A percentile compares a stretch with the other conserved stretches of the same genome.
These are phyloP conservation scores for Mortierella sp. DNA, from an alignment of 371 early-diverging fungal genomes.

Conservation along the genomic window DNA sequence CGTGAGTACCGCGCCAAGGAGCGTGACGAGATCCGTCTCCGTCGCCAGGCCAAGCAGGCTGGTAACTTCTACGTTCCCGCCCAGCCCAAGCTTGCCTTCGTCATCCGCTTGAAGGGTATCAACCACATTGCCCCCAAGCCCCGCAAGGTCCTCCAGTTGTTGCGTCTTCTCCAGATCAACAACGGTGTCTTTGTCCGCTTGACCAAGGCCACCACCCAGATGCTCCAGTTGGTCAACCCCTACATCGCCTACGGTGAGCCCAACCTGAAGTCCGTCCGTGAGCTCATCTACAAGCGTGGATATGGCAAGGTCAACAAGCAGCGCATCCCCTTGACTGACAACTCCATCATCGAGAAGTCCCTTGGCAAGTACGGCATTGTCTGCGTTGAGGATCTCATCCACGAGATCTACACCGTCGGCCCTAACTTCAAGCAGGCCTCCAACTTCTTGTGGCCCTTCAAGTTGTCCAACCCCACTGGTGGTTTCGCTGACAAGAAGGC, in stretches of 20 bases:
- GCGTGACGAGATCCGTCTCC: constrained; percentile 87
- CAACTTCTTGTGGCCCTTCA: constrained; percentile 99
- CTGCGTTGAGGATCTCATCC: constrained; percentile 99
- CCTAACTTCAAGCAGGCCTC: constrained; percentile 97
- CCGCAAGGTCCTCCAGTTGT: constrained; percentile 98
- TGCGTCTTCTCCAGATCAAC: constrained; percentile 99
- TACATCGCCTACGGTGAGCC: constrained; percentile 98
- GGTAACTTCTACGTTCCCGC: constrained; percentile 97
- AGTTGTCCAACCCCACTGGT: constrained; percentile 98
- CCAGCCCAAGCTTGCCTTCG: constrained; percentile 98
- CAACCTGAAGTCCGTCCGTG: constrained; percentile 98
- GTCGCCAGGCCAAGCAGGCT: constrained; percentile 91
- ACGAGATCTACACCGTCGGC: constrained; percentile 99
- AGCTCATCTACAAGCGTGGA: constrained; percentile 99
- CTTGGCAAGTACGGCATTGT: constrained; percentile 98
- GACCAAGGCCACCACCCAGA: constrained; percentile 98
- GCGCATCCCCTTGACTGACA: constrained; percentile 97
- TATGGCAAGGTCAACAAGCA: constrained; percentile 97
- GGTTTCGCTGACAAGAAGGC: constrained; percentile 97
- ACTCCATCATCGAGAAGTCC: constrained; percentile 92
- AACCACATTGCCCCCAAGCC: constrained; percentile 99
- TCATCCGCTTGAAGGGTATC: constrained; percentile 96
- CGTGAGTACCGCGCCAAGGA: constrained; percentile 94
- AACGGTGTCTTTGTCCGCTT: constrained; percentile 98
- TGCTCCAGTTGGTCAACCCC: constrained; percentile 98